Evolutionary conservation across 2,329 filamentous ascomycete species (phyloP), one percentile per base, ranked within the genome.

Genomic region (Madurella fahalii): DNA sequence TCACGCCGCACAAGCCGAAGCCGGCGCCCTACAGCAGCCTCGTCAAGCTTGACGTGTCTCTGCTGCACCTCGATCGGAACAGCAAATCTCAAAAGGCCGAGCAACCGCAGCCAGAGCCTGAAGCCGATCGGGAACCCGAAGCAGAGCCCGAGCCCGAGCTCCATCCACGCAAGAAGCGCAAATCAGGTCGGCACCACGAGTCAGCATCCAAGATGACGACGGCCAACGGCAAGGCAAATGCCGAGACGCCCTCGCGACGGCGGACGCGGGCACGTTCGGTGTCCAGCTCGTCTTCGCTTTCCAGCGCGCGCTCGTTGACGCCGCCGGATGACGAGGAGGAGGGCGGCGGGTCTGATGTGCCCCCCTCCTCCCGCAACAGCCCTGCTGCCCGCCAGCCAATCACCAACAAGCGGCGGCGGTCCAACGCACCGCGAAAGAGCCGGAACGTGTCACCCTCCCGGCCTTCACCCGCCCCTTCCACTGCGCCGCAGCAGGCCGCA

Each of bases 1-100:
- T 72, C 56, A 71, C 72, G 30, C 73, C 74, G 15, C 75, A 72
- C 61, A 72, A 73, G 60, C 73, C 79, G 18, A 74, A 74, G 66
- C 64, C 70, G 53, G 78, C 78, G 40, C 78, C 79, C 2, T 82
- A 81, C 68, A 68, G 64, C 32, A 66, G 73, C 39, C 70, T 82
- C n/a, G 63, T 77, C 60, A 73, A 65, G 40, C 70, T 76, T 61
- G 71, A 74, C 55, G 58, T 74, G 54, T 67, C 67, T 4, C 65
- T 64, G 31, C 55, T 65, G 58, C 60, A 52, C n/a, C 56, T 54
- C 32, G 40, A 50, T 9, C 51, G 31, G 15, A 40, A 15, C 50
- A 49, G 31, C 47, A 52, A 56, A 45, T 25, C 45, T 34, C 32
- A 25, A 13, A 54, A 52, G 39, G 34, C 34, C 2, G 9, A 32